A percentile compares a stretch with the other conserved stretches of the same genome.
phyloP scores from a whole-genome alignment of 495 filamentous ascomycete genomes.

The Elasticomyces elasticus region DNA sequence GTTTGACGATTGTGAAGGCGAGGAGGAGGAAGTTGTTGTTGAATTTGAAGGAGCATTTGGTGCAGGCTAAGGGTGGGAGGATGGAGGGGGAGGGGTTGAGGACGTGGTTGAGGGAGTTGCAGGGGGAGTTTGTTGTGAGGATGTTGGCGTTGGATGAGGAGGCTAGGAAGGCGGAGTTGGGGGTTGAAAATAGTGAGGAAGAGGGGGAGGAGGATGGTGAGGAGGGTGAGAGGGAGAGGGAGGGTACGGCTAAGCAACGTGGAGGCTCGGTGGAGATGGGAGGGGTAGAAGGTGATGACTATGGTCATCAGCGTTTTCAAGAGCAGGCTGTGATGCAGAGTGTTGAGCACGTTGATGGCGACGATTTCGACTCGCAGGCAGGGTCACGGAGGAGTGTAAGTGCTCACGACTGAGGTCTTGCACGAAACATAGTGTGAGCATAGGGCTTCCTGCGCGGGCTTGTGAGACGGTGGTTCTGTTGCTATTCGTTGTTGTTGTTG shows the following conservation, averaged over 20 bases:
- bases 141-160: slow-evolving; percentile 55
- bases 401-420: neutral
- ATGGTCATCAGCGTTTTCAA: neutral
- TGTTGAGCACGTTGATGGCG: neutral
- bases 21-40: slow-evolving; percentile 63
- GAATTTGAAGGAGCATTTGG: slow-evolving; percentile 62
- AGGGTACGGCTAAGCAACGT: neutral
- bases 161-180: slow-evolving; percentile 54
- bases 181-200: slow-evolving; percentile 24
- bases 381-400: neutral
- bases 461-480: too few species aligned
- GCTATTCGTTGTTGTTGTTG: too few species aligned
- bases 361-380: neutral
- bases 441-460: too few species aligned
- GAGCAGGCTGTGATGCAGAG: neutral
- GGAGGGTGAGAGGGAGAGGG: neutral
- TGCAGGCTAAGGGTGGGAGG: slow-evolving; percentile 54
- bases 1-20: slow-evolving; percentile 45
- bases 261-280: neutral
- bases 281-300: neutral
- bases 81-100: slow-evolving; percentile 56
- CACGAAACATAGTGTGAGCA: too few species aligned
- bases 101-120: slow-evolving; percentile 58
- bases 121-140: slow-evolving; percentile 62
- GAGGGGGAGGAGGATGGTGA: neutral